Evolutionary conservation across 2,329 filamentous ascomycete genomes (phyloP).

Genomic region (Fusarium sarcochroum): DNA sequence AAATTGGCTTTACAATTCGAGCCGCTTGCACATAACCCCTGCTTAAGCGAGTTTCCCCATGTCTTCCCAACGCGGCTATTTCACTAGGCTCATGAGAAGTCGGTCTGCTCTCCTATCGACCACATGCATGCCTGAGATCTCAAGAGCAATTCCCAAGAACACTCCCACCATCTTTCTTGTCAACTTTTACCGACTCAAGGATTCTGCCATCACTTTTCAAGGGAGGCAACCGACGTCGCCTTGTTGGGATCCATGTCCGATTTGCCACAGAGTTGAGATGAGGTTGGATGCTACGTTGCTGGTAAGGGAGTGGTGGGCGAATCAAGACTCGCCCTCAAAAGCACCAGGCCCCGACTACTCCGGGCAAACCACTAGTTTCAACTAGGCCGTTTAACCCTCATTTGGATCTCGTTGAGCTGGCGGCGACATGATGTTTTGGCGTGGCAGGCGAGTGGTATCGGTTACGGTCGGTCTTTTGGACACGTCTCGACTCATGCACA

Average conservation of each 20-base stretch:
- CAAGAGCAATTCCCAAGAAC: slow-evolving; percentile 1
- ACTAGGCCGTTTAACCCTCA: slow-evolving; percentile 17
- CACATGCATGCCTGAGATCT: background rate
- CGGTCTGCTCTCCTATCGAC: slow-evolving; percentile 14
- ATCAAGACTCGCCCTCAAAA: slow-evolving; percentile 27
- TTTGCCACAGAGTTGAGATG: slow-evolving; percentile 42
- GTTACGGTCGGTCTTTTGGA: slow-evolving; percentile 36
- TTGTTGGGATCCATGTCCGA: slow-evolving; percentile 40
- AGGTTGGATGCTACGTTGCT: slow-evolving; percentile 46
- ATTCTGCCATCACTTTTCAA: slow-evolving; percentile 21
- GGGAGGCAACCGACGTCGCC: slow-evolving; percentile 34
- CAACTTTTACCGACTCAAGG: background rate
- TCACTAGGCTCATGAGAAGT: slow-evolving; percentile 20
- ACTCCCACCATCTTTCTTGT: slow-evolving; percentile 9
- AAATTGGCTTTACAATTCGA: slow-evolving; percentile 26
- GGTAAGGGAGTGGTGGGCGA: slow-evolving; percentile 33
- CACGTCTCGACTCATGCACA: slow-evolving; percentile 15
- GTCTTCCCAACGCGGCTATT: slow-evolving; percentile 28
- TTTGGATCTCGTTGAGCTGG: slow-evolving; percentile 16
- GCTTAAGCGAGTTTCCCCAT: slow-evolving; percentile 23
- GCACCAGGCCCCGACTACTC: slow-evolving; percentile 32
- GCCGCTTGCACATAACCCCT: slow-evolving; percentile 31
- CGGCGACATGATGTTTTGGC: slow-evolving; percentile 5
- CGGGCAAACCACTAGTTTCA: slow-evolving; percentile 32
- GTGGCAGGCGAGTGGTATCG: slow-evolving; percentile 19